Base-by-base conservation (phyloP, 768 basidiomycete genomes). In the Dioszegia crocea region DNA sequence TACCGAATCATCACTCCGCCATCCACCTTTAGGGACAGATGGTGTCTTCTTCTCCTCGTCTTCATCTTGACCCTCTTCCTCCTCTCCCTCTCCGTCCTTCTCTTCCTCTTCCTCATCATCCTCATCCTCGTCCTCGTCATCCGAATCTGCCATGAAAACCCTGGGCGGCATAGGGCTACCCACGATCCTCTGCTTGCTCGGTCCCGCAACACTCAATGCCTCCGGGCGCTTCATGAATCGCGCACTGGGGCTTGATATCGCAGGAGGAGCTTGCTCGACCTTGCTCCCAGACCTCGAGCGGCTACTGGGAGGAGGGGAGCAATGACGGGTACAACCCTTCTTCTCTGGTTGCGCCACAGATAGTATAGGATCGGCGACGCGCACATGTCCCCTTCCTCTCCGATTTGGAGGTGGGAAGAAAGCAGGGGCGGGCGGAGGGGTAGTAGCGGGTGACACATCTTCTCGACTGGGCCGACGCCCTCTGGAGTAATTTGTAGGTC, bases 91-190 rank as follows among this genome's bases (percentile, higher is more conserved):
- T 24, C n/a, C n/a, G n/a, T 49, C 41, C 4, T 17, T 30, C 40
- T 65, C 60, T 17, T 52, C 59, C n/a, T 56, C 54, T 9, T 60
- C 59, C 27, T 36, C 51, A 4, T 60, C 66, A 9, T 57, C 61
- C 17, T 54, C 56, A 23, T 61, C 55, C 23, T 68, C 56, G 4
- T 49, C 56, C 2, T 43, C 45, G 10, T 57, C 40, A 36, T 40
- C 47, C 23, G 30, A n/a, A 31, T 56, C 41, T 4, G 33, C 33
- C 33, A 33, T 29, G 10, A 45, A 54, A 16, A 59, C 44, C 27
- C 49, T 36, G 14, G 52, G 31, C 19, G 64, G 68, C 68, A 70
- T 70, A 4, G 66, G 68, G 52, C 64, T 67, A 9, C 66, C 68
- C 14, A 63, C 68, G 11, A 64, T 59, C 54, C 45, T 21, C 68